phyloP scores from a whole-genome alignment of 2,329 filamentous ascomycete species.

The Botryotinia narcissicola region DNA sequence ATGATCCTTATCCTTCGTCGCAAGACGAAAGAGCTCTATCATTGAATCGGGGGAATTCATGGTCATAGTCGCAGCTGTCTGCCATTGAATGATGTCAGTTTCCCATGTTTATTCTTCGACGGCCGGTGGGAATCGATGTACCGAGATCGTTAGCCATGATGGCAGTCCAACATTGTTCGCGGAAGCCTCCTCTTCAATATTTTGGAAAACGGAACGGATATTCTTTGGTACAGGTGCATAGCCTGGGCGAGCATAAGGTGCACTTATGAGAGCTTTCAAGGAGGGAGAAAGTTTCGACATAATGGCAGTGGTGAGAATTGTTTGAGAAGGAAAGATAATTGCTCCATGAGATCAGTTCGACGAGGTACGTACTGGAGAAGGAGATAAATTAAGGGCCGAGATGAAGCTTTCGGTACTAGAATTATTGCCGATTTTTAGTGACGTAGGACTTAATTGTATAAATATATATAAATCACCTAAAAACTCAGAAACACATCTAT shows the following conservation, averaged over 20 bases:
- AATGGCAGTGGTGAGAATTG: neutral
- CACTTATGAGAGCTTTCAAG: constrained; percentile 72
- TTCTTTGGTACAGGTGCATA: constrained; percentile 61
- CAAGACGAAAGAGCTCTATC: constrained; percentile 47
- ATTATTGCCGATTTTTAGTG: neutral
- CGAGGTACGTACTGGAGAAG: neutral
- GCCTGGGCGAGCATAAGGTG: constrained; percentile 63
- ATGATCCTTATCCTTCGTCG: constrained; percentile 32
- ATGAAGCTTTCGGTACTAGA: neutral
- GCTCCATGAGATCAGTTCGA: constrained; percentile 4
- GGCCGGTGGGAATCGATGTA: constrained; percentile 37
- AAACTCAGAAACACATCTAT: neutral
- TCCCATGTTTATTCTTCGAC: too few relatives aligned
- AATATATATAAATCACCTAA: neutral
- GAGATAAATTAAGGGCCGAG: neutral
- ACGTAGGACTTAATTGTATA: neutral
- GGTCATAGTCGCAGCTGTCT: constrained; percentile 81
- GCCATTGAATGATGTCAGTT: constrained; percentile 4
- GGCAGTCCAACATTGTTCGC: constrained; percentile 59
- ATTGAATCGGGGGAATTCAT: constrained; percentile 82
- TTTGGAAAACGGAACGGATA: constrained; percentile 62
- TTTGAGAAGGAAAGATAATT: neutral
- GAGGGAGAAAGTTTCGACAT: constrained; percentile 73
- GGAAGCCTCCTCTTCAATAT: constrained; percentile 61
- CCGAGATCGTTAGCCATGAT: constrained; percentile 67